Conservation (phyloP, 148 eudicot genomes). For the Rhododendron ovatum region DNA sequence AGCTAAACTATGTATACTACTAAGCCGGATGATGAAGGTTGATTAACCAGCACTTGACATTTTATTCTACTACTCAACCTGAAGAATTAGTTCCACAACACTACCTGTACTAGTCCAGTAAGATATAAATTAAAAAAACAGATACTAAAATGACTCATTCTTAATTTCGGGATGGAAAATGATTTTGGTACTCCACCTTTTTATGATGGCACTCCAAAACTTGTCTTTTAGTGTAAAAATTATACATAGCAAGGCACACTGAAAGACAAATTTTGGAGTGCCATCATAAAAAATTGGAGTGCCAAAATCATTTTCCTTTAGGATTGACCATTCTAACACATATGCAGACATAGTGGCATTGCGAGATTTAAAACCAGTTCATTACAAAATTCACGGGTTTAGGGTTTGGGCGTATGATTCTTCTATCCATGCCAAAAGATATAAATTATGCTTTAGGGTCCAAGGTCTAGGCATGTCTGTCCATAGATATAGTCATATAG, state of each 20-base stretch:
- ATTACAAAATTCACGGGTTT: not conserved
- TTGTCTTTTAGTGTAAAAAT: too few relatives aligned
- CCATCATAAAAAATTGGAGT: too few relatives aligned
- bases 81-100: not conserved
- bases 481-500: not conserved
- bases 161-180: too few relatives aligned
- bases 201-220: too few relatives aligned
- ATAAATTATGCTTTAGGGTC: not conserved
- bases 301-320: too few relatives aligned
- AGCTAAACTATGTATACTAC: not conserved
- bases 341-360: not conserved
- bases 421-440: not conserved
- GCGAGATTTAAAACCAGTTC: not conserved
- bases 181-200: too few relatives aligned
- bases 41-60: not conserved
- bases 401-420: not conserved
- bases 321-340: not conserved
- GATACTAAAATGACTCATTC: not conserved
- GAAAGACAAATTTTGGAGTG: too few relatives aligned
- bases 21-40: not conserved
- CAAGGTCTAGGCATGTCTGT: not conserved
- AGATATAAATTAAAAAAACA: not conserved
- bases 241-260: too few relatives aligned
- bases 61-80: not conserved
- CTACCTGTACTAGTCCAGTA: not conserved